Evolutionary conservation across 2,329 filamentous ascomycete genomes (phyloP).

Genomic region (Corinectria fuckeliana): DNA sequence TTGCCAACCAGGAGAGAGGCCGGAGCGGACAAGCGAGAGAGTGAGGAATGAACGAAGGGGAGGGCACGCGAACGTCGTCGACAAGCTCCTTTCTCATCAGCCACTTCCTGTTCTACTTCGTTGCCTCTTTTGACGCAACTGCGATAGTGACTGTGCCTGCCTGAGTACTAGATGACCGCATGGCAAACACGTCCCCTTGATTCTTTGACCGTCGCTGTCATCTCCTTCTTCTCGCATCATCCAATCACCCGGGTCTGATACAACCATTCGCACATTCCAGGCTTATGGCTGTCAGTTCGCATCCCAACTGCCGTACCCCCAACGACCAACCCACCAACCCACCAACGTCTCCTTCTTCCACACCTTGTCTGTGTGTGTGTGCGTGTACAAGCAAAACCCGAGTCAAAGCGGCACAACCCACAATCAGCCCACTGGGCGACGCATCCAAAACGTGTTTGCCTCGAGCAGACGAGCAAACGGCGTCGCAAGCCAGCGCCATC

Average conservation of each 20-base stretch:
- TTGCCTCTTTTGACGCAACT: neutral
- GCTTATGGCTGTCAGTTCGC: neutral
- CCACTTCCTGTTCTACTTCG: neutral
- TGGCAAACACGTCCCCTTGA: too few species aligned
- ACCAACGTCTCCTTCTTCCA: neutral
- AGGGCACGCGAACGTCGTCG: neutral
- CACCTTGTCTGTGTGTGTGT: neutral
- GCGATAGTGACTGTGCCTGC: neutral
- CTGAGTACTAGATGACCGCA: too few species aligned
- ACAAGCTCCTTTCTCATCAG: neutral
- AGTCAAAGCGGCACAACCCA: neutral
- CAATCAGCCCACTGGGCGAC: slow-evolving; percentile 10
- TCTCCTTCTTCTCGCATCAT: neutral
- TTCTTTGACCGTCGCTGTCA: neutral
- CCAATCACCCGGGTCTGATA: neutral
- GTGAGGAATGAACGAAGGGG: neutral
- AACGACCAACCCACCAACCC: too few species aligned
- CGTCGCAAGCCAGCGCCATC: slow-evolving; percentile 2
- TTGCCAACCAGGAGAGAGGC: neutral
- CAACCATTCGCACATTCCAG: neutral
- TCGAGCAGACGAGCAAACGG: neutral
- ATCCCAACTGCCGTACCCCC: too few species aligned
- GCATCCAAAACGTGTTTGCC: neutral
- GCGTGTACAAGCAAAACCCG: neutral
- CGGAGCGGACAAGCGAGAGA: neutral